Evolutionary conservation across 257 asterid species (phyloP).

Genomic region (Nyctanthes arbortristis): DNA sequence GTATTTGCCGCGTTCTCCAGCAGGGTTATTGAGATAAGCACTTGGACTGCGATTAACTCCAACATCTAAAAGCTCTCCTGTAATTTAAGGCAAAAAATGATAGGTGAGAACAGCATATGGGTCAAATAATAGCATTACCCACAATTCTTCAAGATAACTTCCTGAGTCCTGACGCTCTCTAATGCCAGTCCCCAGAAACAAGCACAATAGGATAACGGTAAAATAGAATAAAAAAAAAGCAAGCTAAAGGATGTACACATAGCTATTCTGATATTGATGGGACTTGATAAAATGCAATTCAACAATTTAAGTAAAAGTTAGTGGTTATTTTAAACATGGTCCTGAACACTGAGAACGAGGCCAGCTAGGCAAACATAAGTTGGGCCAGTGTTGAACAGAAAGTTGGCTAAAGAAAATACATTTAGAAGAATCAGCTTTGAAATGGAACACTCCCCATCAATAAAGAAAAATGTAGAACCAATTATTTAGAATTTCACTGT

Average conservation of each 20-base stretch:
- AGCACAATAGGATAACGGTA: conserved; percentile 14
- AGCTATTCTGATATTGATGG: conserved; percentile 10
- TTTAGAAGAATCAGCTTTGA: neutral
- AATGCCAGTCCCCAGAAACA: neutral
- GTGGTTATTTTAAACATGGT: neutral
- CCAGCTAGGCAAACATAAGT: neutral
- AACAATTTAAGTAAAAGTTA: conserved; percentile 10
- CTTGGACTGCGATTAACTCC: conserved; percentile 97
- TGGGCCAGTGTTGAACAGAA: neutral
- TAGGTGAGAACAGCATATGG: conserved; percentile 23
- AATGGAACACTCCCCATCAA: neutral
- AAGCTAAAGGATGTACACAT: conserved; percentile 15
- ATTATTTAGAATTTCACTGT: neutral
- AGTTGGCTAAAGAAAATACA: neutral
- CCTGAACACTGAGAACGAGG: neutral
- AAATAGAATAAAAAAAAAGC: neutral
- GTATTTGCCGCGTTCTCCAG: conserved; percentile 82
- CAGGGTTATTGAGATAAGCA: conserved; percentile 90
- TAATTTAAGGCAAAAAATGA: conserved; percentile 30
- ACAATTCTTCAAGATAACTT: neutral
- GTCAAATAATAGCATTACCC: neutral
- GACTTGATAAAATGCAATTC: conserved; percentile 4
- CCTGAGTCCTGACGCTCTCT: neutral
- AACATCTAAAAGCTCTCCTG: conserved; percentile 94
- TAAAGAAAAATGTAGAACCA: neutral